These are phyloP conservation scores for Collybia mongolica DNA, from an alignment of 768 basidiomycete species.

Conservation along the genomic window DNA sequence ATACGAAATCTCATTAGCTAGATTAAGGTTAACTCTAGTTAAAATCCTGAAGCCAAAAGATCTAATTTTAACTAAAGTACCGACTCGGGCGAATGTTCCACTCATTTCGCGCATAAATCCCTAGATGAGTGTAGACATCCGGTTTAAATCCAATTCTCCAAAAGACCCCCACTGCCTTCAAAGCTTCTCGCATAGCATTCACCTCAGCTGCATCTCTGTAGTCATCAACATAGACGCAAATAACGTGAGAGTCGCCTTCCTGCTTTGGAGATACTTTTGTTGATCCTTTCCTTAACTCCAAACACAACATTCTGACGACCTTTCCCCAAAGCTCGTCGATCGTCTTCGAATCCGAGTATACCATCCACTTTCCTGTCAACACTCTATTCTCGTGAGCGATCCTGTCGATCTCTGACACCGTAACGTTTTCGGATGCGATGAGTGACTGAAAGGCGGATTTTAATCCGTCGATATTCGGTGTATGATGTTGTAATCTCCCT, in stretches of 20 bases:
- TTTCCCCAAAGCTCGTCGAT: constrained; percentile 35
- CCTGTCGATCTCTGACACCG: constrained; percentile 27
- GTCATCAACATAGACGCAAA: constrained; percentile 34
- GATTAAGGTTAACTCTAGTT: too few relatives aligned
- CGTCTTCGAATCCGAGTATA: constrained; percentile 27
- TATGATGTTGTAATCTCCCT: constrained; percentile 10
- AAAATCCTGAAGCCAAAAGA: too few relatives aligned
- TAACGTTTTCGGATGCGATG: constrained; percentile 21
- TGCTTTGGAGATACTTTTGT: constrained; percentile 34
- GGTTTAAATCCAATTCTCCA: constrained; percentile 40
- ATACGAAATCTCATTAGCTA: too few relatives aligned
- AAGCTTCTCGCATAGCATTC: constrained; percentile 26
- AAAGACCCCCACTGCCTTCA: constrained; percentile 29
- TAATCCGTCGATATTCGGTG: constrained; percentile 15
- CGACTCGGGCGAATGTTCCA: constrained; percentile 34
- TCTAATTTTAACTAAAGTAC: constrained; percentile 12
- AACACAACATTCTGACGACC: constrained; percentile 27
- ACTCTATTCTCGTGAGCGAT: constrained; percentile 31
- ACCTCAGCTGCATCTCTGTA: constrained; percentile 26
- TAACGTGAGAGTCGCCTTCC: constrained; percentile 30
- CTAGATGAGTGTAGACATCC: constrained; percentile 36
- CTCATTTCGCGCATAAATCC: constrained; percentile 34
- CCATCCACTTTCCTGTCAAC: constrained; percentile 36
- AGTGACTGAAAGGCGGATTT: constrained; percentile 18
- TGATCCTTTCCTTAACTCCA: constrained; percentile 22